Conservation (phyloP, 139 green algal genomes). For the Chlamydomonas sphaeroides region DNA sequence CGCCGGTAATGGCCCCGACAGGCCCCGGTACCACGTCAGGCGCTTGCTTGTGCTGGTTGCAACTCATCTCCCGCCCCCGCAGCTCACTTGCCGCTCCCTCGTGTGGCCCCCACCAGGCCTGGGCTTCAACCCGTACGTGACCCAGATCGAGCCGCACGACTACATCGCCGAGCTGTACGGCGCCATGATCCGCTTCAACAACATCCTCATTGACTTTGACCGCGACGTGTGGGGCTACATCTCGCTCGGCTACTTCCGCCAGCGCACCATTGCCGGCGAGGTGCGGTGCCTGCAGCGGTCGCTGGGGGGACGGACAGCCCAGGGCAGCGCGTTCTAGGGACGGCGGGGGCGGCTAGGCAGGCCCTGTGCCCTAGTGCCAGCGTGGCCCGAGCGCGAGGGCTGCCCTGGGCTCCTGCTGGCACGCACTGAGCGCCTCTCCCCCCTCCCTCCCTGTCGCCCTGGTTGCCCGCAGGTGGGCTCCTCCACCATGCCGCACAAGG, state of each 20-base stretch:
- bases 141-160: slow-evolving; percentile 99
- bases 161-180: slow-evolving; percentile 98
- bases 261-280: slow-evolving; percentile 65
- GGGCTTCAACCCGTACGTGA: slow-evolving; percentile 90
- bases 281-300: too few species aligned
- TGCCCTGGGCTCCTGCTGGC: background rate
- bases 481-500: slow-evolving; percentile 98
- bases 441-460: background rate
- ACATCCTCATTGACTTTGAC: slow-evolving; percentile 97
- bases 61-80: background rate
- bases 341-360: too few species aligned
- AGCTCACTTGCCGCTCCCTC: background rate
- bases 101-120: slow-evolving; percentile 49
- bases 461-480: slow-evolving; percentile 87
- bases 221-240: slow-evolving; percentile 99
- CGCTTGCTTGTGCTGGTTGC: too few species aligned
- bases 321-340: too few species aligned
- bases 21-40: too few species aligned
- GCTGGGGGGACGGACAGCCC: too few species aligned
- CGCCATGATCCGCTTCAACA: slow-evolving; percentile 94
- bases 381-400: too few species aligned
- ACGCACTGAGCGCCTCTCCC: background rate
- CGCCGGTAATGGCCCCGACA: too few species aligned
- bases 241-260: slow-evolving; percentile 97
- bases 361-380: too few species aligned